Evolutionary conservation across 2,329 filamentous ascomycete species (phyloP), one percentile per base, ranked within the genome.

Genomic region (Colletotrichum liriopes): DNA sequence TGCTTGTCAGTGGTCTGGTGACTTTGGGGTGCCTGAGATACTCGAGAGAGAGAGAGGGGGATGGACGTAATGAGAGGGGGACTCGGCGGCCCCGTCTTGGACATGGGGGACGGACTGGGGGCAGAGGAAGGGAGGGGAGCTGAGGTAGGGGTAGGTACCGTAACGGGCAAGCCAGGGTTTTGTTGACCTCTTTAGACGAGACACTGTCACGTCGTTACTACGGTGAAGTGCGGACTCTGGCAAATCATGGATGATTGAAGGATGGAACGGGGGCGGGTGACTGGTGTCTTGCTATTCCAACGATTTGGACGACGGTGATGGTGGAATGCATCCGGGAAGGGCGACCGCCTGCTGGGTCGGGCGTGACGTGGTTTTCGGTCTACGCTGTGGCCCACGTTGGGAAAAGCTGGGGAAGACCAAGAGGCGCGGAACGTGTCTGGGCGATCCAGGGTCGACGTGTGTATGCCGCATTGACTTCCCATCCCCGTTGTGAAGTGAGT

Each of bases 91-190:
- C 45, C 52, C 41, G 65, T 55, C 52, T 26, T 56, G 12, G 29
- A 55, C 65, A 69, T 65, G 70, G 69, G 65, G 56, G 35, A 2
- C 32, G 16, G 23, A 23, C 37, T 43, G 56, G 56, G 41, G 66
- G 18, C 23, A 29, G 49, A 51, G 49, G 49, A 29, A 26, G 64
- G 39, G n/a, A n/a, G 58, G 52, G 26, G 47, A 71, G 67, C 63
- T 67, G 61, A 61, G 68, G 71, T 73, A 72, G 67, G 59, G 68
- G 64, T 72, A 67, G 64, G 62, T 64, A 63, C 60, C 59, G 51
- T 29, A 64, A 62, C 32, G 26, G 60, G 37, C 59, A 52, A 26
- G 54, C 56, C 58, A 43, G 65, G 65, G 65, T 41, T 59, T 68
- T 71, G 69, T 71, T 71, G 69, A 65, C 55, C 43, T 65, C 41